Base-by-base conservation (phyloP, 352 stramenopile genomes). In the Blastocystis sp. region DNA sequence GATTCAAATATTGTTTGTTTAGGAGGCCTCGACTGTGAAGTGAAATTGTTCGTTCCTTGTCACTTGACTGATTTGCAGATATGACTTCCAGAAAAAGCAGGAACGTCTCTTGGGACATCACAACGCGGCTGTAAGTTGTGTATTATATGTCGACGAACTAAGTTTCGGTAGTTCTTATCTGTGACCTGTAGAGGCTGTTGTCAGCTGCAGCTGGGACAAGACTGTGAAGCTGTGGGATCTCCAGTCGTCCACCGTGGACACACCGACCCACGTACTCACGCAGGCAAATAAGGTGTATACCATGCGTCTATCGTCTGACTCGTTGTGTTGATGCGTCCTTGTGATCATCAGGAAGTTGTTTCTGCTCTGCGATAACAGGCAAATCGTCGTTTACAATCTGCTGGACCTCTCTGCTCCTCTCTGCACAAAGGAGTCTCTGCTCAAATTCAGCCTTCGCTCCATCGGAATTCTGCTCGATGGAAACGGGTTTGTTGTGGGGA, bases 401-500 rank as follows among this genome's bases (percentile, higher is more conserved):
- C 91, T 93, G 43, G 94, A 94, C 87, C 92, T 94, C 9, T 87
- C 82, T 6, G 88, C 91, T 43, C 94, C 94, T 20, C 63, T 95
- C 37, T 87, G 94, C 66, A 78, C 91, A 65, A 92, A 93, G 26
- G 93, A 96, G 70, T 96, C 91, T 79, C 93, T 93, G 79, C 91
- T 96, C 89, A 95, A 97, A 92, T 95, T 95, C 90, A 96, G 98
- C 91, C 96, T 95, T 34, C 93, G 96, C 24, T 98, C 94, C 90
- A 90, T 95, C 37, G 90, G 79, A 54, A 92, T 92, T 75, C 93
- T 95, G 90, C 91, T 91, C 0, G 90, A 94, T 91, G 75, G 88
- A 20, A 90, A 89, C 5, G 94, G 96, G 1, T 97, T 96, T 90
- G 96, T 95, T 0, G 91, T 98, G 37, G 95, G 94, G 16, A 97